Base-by-base conservation (phyloP, 1,139 yeast genomes). In the Meyerozyma sp. region DNA sequence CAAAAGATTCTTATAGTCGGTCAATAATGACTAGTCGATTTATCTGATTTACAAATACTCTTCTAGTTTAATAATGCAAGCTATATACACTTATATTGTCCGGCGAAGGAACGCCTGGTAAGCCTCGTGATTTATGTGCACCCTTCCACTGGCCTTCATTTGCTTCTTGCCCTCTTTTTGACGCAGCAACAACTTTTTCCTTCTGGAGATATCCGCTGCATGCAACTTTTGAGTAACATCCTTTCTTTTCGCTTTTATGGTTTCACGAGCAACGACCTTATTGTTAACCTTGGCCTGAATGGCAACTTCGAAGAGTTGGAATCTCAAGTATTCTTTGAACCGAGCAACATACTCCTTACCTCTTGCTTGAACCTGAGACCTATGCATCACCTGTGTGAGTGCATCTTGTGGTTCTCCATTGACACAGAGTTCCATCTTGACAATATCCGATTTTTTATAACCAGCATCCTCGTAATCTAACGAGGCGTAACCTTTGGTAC, bases 401-500 rank as follows among this genome's bases (percentile, higher is more conserved):
- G 98, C 98, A 68, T 93, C 98, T 41, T 93, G 88, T 14, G 95
- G 81, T 40, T 73, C 81, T 2, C 97, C 96, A 60, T 93, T 93
- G 8, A 93, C 96, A 49, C 94, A 72, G 39, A 93, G 73, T 59
- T 91, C 97, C 68, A 93, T 69, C 58, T 93, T 93, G 36, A 88
- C 93, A 28, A 93, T 79, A 56, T 87, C 91, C 1, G 95, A 81
- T 32, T 79, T 75, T 50, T 70, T 73, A 63, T 90, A 93, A 0
- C 98, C 98, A 2, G 86, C 82, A 58, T 93, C 98, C 56, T 93
- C 98, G 57, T 93, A 93, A 63, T 93, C 98, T 45, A 93, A 70
- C 0, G 96, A 85, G 0, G 96, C 98, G 62, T 88, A 93, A 0
- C 98, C 98, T 55, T 83, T 81, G 0, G 98, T 89, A 3, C 82